phyloP scores from a whole-genome alignment of 2,329 filamentous ascomycete species.

The Claviceps maximensis region DNA sequence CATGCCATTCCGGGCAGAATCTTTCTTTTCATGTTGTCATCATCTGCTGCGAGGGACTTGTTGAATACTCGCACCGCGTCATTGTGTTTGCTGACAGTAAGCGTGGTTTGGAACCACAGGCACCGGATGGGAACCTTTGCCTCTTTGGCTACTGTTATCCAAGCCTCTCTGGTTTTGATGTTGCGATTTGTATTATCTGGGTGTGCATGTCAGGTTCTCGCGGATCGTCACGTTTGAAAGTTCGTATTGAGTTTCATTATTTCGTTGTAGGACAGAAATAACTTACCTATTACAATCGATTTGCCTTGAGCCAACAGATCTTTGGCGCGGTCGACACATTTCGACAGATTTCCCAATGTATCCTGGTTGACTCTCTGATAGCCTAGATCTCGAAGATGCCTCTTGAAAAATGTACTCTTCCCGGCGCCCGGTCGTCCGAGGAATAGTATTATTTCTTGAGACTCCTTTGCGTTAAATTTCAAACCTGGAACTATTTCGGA shows the following conservation, averaged over 20 bases:
- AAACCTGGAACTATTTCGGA: constrained; percentile 17
- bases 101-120: constrained; percentile 65
- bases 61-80: constrained; percentile 67
- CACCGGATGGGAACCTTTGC: constrained; percentile 66
- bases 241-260: constrained; percentile 7
- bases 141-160: constrained; percentile 62
- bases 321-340: constrained; percentile 59
- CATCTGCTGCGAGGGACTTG: constrained; percentile 64
- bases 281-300: constrained; percentile 66
- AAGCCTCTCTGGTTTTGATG: constrained; percentile 59
- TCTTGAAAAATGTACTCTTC: constrained; percentile 85
- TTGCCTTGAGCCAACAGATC: constrained; percentile 49
- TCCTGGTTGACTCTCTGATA: constrained; percentile 90
- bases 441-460: constrained; percentile 67
- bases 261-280: background rate
- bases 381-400: constrained; percentile 58
- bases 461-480: constrained; percentile 48
- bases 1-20: constrained; percentile 72
- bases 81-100: constrained; percentile 69
- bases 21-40: constrained; percentile 42
- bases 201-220: background rate
- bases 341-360: constrained; percentile 58
- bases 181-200: constrained; percentile 94
- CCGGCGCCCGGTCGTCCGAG: constrained; percentile 82
- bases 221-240: background rate